Evolutionary conservation across 106 monocot genomes (phyloP).

Genomic region (Cymbidium sinense): DNA sequence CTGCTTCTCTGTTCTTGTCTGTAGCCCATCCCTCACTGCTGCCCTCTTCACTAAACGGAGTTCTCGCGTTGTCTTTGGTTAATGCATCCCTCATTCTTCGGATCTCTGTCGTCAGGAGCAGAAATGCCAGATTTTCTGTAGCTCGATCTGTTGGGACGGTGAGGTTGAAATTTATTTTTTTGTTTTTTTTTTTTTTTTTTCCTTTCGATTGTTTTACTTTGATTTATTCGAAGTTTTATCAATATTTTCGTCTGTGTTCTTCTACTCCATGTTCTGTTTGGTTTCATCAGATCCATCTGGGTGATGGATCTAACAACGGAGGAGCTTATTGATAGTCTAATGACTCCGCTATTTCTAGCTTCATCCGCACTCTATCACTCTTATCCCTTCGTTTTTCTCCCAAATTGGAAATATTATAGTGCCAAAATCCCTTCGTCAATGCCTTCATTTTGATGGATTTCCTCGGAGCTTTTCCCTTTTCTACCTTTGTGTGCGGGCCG

Average conservation of each 20-base stretch:
- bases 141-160: background rate
- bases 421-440: background rate
- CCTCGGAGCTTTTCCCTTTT: background rate
- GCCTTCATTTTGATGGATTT: background rate
- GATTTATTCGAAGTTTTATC: background rate
- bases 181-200: background rate
- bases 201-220: background rate
- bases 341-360: background rate
- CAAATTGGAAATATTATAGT: background rate
- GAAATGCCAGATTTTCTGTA: background rate
- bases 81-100: background rate
- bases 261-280: background rate
- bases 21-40: no score
- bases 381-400: background rate
- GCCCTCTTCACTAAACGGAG: no score
- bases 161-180: background rate
- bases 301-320: background rate
- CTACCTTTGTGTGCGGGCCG: background rate
- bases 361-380: background rate
- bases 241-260: background rate
- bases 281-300: constrained; percentile 3
- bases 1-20: no score
- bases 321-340: background rate
- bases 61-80: no score
- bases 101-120: background rate